Evolutionary conservation across 805 yeast species (phyloP), one percentile per base, ranked within the genome.

Genomic region (Candida vaughaniae): DNA sequence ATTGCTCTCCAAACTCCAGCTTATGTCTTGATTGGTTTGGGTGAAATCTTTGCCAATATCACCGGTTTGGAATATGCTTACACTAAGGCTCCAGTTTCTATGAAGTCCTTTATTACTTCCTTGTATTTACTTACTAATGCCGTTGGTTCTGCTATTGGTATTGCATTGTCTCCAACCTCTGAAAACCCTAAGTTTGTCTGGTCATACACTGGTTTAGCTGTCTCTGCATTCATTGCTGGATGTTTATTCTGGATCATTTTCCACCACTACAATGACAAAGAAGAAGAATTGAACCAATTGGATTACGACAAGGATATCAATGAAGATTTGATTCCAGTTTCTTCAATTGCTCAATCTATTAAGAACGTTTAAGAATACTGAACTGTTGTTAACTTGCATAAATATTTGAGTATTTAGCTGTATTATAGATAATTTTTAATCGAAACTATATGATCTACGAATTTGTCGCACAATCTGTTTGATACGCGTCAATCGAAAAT

Each of bases 61-160:
- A 84, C 93, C 16, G 93, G 91, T 50, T 74, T 82, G 49, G 93
- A 85, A 64, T 84, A 82, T 55, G 95, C 95, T 14, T 85, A 82
- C 64, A 79, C 89, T 18, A 82, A 85, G 65, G 91, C 93, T 5
- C 93, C 93, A 28, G 72, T 71, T 6, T 63, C 73, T 33, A 78
- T 79, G 85, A 78, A 77, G 58, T 74, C 83, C 11, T 74, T 79
- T 53, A 73, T 79, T 51, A 78, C 78, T 80, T 71, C 82, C 11
- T 45, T 79, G 35, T 84, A 80, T 68, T 69, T 85, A 52, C 63
- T 85, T 39, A 82, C 85, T 28, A 80, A 71, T 47, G 93, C 95
- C n/a, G 51, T 82, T 35, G 89, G 93, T 41, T 74, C 91, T 17
- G 88, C 89, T 15, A 52, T 84, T 31, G 88, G 90, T 51, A 79